Percentiles rank a stretch among this genome's conserved stretches.
Conservation (phyloP, 257 asterid species). For the Verbascum thapsus region DNA sequence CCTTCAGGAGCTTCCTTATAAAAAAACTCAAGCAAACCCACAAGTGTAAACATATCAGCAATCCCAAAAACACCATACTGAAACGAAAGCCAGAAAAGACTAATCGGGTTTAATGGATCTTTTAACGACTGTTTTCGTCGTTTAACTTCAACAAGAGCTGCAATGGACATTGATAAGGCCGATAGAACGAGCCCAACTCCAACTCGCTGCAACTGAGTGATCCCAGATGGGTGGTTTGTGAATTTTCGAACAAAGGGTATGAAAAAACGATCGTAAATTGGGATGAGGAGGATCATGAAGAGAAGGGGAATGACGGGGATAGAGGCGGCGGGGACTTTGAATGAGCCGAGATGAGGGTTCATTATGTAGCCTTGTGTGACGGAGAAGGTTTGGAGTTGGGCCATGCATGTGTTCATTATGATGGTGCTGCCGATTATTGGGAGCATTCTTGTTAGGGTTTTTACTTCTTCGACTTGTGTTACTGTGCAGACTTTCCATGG, state of each 20-base stretch:
- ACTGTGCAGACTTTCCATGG: conserved; percentile 69
- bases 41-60: conserved; percentile 83
- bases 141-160: conserved; percentile 63
- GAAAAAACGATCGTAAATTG: conserved; percentile 56
- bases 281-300: conserved; percentile 59
- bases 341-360: conserved; percentile 56
- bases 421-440: conserved; percentile 74
- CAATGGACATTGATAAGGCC: conserved; percentile 59
- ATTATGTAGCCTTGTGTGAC: conserved; percentile 65
- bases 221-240: conserved; percentile 60
- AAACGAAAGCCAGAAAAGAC: conserved; percentile 64
- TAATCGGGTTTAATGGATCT: conserved; percentile 50
- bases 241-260: conserved; percentile 55
- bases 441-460: conserved; percentile 60
- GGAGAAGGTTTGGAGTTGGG: conserved; percentile 76
- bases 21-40: conserved; percentile 74
- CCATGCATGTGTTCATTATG: conserved; percentile 69
- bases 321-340: conserved; percentile 63
- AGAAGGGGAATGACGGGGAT: conserved; percentile 63
- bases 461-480: conserved; percentile 76
- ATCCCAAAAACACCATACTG: conserved; percentile 74
- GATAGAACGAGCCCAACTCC: conserved; percentile 74
- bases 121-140: conserved; percentile 45
- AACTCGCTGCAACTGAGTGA: conserved; percentile 70
- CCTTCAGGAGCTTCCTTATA: conserved; percentile 80